A percentile compares a stretch with the other conserved stretches of the same genome.
Conservation (phyloP, 805 yeast genomes). For the Candida krabiensis region DNA sequence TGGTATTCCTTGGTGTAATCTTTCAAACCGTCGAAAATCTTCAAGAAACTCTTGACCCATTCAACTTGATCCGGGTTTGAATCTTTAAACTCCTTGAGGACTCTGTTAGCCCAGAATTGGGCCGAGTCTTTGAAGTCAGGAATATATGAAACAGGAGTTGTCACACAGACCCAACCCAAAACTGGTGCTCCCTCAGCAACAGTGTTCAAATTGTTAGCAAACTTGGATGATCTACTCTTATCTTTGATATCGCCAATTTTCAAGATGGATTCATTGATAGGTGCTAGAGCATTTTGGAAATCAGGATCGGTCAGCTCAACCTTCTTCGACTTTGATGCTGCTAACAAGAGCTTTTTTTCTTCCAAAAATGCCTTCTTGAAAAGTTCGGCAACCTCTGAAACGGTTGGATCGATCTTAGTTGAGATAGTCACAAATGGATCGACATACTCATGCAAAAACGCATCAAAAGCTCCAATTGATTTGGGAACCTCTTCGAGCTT, state of each 20-base stretch:
- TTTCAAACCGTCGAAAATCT: slow-evolving; percentile 68
- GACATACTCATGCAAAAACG: slow-evolving; percentile 50
- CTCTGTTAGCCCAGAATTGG: slow-evolving; percentile 91
- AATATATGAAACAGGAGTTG: slow-evolving; percentile 72
- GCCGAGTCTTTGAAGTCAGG: slow-evolving; percentile 88
- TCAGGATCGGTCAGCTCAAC: slow-evolving; percentile 59
- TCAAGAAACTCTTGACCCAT: slow-evolving; percentile 74
- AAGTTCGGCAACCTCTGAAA: slow-evolving; percentile 53
- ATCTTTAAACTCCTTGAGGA: slow-evolving; percentile 80
- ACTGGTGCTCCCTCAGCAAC: slow-evolving; percentile 88
- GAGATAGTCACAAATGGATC: slow-evolving; percentile 61
- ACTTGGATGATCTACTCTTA: slow-evolving; percentile 64
- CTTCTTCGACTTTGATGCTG: slow-evolving; percentile 61
- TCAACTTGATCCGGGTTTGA: slow-evolving; percentile 65
- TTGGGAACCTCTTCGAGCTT: slow-evolving; percentile 36
- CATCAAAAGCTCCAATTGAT: slow-evolving; percentile 53
- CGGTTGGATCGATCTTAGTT: slow-evolving; percentile 51
- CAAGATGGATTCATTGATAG: slow-evolving; percentile 63
- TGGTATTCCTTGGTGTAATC: slow-evolving; percentile 75
- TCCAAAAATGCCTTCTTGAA: slow-evolving; percentile 55
- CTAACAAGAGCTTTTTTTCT: slow-evolving; percentile 58
- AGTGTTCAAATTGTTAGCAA: slow-evolving; percentile 72
- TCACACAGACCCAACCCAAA: slow-evolving; percentile 84
- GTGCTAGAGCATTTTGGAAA: slow-evolving; percentile 58
- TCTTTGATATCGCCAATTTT: slow-evolving; percentile 69